Conservation (phyloP, 345 rosid species). For the Aquilaria malaccensis region DNA sequence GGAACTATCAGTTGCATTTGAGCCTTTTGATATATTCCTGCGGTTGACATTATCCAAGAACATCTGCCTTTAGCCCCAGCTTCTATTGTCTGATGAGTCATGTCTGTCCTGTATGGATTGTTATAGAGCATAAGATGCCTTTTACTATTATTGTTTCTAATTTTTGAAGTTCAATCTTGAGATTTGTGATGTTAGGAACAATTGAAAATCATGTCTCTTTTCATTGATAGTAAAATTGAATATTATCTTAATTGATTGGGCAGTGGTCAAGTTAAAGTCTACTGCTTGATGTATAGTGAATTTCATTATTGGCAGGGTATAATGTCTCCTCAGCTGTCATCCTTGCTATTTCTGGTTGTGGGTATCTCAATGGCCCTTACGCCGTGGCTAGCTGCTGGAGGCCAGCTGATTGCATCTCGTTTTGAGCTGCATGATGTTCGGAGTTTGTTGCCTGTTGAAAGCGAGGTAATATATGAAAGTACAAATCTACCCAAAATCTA, state of each 20-base stretch:
- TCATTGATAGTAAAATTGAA: not conserved
- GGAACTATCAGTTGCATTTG: no score
- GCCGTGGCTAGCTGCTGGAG: constrained; percentile 99
- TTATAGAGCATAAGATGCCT: no score
- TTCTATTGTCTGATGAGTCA: no score
- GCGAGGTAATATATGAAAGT: constrained; percentile 58
- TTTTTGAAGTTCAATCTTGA: no score
- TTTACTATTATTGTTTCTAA: no score
- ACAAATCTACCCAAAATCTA: constrained; percentile 3
- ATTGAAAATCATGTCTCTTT: not conserved
- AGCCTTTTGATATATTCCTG: no score
- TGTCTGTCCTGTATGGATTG: no score
- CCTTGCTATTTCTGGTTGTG: constrained; percentile 91
- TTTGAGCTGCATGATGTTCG: constrained; percentile 96
- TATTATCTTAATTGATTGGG: no score
- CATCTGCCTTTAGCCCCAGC: not conserved
- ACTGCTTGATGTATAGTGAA: not conserved
- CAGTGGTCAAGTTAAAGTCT: no score
- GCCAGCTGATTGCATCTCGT: constrained; percentile 92
- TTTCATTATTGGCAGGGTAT: constrained; percentile 60
- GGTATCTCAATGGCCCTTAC: constrained; percentile 98
- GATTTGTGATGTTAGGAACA: no score
- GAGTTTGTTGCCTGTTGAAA: constrained; percentile 90
- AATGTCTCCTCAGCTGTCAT: constrained; percentile 88
- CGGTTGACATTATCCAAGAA: no score